These are phyloP conservation scores for Hypoxylon rubiginosum DNA, from an alignment of 2,329 filamentous ascomycete species.

Conservation along the genomic window DNA sequence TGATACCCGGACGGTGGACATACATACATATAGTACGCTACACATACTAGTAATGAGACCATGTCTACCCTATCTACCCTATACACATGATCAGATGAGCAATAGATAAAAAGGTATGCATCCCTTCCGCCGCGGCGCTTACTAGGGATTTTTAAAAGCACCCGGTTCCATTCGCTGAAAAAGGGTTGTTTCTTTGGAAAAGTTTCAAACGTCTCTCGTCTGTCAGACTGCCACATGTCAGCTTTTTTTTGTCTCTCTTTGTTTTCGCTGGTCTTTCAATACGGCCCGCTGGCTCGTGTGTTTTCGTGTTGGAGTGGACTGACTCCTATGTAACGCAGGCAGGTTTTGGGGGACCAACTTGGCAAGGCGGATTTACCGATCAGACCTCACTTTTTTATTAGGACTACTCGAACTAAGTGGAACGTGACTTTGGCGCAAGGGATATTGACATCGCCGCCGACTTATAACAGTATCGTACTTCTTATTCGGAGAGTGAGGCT, in stretches of 20 bases:
- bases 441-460: constrained; percentile 21
- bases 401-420: constrained; percentile 28
- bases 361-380: constrained; percentile 28
- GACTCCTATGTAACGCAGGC: constrained; percentile 31
- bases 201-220: background rate
- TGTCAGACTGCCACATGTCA: constrained; percentile 42
- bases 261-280: constrained; percentile 5
- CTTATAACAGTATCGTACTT: constrained; percentile 30
- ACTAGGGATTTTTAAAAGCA: constrained; percentile 23
- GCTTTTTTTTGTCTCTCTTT: constrained; percentile 6
- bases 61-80: constrained; percentile 11
- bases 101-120: constrained; percentile 30
- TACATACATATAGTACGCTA: background rate
- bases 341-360: constrained; percentile 22
- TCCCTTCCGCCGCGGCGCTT: constrained; percentile 30
- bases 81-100: constrained; percentile 33
- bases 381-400: background rate
- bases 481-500: constrained; percentile 14
- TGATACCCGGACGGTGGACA: background rate
- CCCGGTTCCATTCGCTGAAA: constrained; percentile 30
- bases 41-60: constrained; percentile 13
- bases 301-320: constrained; percentile 34
- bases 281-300: background rate
- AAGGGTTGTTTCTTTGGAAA: background rate
- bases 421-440: constrained; percentile 18